Evolutionary conservation across 768 basidiomycete genomes (phyloP), one percentile per base, ranked within the genome.

Genomic region (Coprinellus micaceus): DNA sequence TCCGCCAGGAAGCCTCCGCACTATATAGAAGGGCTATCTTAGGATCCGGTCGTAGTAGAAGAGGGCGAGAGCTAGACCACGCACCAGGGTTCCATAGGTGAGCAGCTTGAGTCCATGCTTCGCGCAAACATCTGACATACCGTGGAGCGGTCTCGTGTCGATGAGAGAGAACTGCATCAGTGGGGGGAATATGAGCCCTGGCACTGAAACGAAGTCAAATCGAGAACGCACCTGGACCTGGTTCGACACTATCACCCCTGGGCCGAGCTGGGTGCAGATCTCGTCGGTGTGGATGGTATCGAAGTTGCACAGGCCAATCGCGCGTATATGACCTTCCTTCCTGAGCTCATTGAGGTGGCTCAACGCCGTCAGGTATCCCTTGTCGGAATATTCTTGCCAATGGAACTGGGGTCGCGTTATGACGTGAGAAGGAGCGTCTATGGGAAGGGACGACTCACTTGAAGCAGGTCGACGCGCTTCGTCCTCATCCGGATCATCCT

Each of bases 1-100:
- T 91, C 88, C 2, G 87, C 74, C 47, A 91, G 75, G 67, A 91
- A 90, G 3, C 89, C 89, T 12, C 89, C 89, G 61, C 89, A 91
- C 89, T 91, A 19, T 64, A 3, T 3, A 47, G 57, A 22, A 19
- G 30, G 33, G n/a, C n/a, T 25, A 37, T 28, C n/a, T 51, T 19
- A 56, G 21, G 28, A 39, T 24, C 54, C 26, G 12, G 19, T 29
- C 43, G 26, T 39, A 13, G 37, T 25, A 24, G 30, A 29, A 21
- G 41, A 51, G 37, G 17, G 41, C 33, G 39, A n/a, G 43, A 21
- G 24, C 13, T 21, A 4, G 15, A 47, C 33, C 7, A 51, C 84
- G 60, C 56, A 89, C 89, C 58, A 91, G 69, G 0, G 89, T 88
- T 19, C 89, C 90, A 61, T 91, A 91, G 30, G 90, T 88, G 39